Evolutionary conservation across 2,329 filamentous ascomycete genomes (phyloP).

Genomic region (Massarina eburnea): DNA sequence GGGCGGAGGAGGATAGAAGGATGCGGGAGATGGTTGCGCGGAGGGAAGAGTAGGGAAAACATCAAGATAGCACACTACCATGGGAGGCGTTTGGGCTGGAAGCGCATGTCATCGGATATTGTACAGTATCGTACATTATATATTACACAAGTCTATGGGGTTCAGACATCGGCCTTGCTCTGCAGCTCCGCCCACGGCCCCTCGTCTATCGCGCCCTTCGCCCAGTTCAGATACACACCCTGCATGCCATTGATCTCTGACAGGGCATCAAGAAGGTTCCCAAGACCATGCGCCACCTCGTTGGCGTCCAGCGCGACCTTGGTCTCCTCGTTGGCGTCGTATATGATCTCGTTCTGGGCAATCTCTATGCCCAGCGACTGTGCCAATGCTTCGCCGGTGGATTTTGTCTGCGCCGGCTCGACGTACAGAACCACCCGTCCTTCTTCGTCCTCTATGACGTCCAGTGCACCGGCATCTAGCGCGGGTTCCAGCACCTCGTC

Average conservation of each 20-base stretch:
- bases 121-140: slow-evolving; percentile 29
- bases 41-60: slow-evolving; percentile 15
- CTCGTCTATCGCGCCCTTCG: slow-evolving; percentile 43
- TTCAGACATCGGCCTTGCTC: slow-evolving; percentile 39
- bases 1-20: slow-evolving; percentile 41
- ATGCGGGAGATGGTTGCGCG: slow-evolving; percentile 17
- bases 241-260: slow-evolving; percentile 77
- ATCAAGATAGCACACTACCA: slow-evolving; percentile 6
- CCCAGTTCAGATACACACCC: slow-evolving; percentile 73
- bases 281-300: slow-evolving; percentile 59
- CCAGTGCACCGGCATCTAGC: slow-evolving; percentile 80
- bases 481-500: slow-evolving; percentile 78
- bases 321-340: slow-evolving; percentile 80
- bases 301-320: slow-evolving; percentile 63
- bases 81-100: slow-evolving; percentile 20
- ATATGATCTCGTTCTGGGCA: slow-evolving; percentile 77
- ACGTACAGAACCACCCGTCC: slow-evolving; percentile 72
- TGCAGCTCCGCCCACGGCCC: slow-evolving; percentile 43
- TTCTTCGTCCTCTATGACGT: slow-evolving; percentile 69
- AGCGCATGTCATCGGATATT: slow-evolving; percentile 6
- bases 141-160: slow-evolving; percentile 26
- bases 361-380: slow-evolving; percentile 67
- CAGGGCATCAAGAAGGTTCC: slow-evolving; percentile 60
- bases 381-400: slow-evolving; percentile 65
- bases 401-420: slow-evolving; percentile 64